Conservation (phyloP, 2,329 filamentous ascomycete genomes). For the Colletotrichum higginsianum region DNA sequence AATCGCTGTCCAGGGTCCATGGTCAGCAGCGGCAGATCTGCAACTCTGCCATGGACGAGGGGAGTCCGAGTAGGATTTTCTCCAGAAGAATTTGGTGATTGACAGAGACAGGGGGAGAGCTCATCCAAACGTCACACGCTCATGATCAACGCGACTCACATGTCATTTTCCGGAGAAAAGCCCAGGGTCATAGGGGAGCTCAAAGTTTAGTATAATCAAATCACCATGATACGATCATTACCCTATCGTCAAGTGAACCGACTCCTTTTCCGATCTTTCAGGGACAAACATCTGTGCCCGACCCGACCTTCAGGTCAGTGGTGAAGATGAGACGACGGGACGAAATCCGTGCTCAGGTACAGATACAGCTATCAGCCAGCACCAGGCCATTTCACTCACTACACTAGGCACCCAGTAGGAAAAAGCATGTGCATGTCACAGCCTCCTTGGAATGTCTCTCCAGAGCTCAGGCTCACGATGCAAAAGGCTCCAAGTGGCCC, state of each 20-base stretch:
- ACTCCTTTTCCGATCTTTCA: background rate
- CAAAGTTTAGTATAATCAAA: background rate
- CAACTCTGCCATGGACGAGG: slow-evolving; percentile 1
- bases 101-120: slow-evolving; percentile 13
- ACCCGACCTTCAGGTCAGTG: slow-evolving; percentile 28
- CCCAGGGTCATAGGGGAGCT: background rate
- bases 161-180: slow-evolving; percentile 19
- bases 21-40: slow-evolving; percentile 37
- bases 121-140: slow-evolving; percentile 20
- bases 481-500: background rate
- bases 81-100: slow-evolving; percentile 24
- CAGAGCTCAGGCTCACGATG: background rate
- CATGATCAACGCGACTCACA: slow-evolving; percentile 28
- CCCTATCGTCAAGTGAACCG: background rate
- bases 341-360: slow-evolving; percentile 26
- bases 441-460: background rate
- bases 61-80: slow-evolving; percentile 20
- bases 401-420: background rate
- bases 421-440: slow-evolving; percentile 18
- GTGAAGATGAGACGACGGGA: slow-evolving; percentile 41
- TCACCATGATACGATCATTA: background rate
- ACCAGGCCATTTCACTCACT: too few species aligned
- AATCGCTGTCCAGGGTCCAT: slow-evolving; percentile 30
- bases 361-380: slow-evolving; percentile 18
- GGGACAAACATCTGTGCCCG: slow-evolving; percentile 25